These are phyloP conservation scores for Physcomitrellopsis africana DNA, from an alignment of 225 moss, liverwort and hornwort species.

Conservation along the genomic window DNA sequence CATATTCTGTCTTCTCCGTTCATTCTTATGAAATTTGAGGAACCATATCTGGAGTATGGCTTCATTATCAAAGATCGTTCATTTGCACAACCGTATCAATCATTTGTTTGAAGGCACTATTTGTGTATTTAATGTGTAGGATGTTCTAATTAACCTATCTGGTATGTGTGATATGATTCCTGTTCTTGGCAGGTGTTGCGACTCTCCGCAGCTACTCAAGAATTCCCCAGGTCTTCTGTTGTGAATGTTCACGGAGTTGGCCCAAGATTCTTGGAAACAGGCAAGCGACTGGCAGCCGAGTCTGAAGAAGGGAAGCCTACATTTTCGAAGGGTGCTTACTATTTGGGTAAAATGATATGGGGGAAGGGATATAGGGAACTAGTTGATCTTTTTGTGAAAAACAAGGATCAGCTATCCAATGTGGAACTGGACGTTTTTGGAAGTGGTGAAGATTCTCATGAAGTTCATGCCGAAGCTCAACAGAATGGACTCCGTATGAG, in stretches of 20 bases:
- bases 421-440: conserved; percentile 89
- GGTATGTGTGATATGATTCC: conserved; percentile 1
- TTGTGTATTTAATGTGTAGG: neutral
- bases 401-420: conserved; percentile 67
- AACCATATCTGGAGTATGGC: no score
- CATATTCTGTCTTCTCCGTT: neutral
- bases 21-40: no score
- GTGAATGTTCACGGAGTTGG: conserved; percentile 98
- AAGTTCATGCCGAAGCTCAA: conserved; percentile 80
- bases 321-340: conserved; percentile 94
- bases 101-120: neutral
- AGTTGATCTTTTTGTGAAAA: conserved; percentile 81
- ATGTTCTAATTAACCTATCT: neutral
- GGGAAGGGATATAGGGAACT: conserved; percentile 98
- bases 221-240: conserved; percentile 79
- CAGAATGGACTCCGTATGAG: conserved; percentile 76
- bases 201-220: conserved; percentile 91
- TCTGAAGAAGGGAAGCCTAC: conserved; percentile 61
- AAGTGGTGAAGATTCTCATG: conserved; percentile 90
- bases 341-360: conserved; percentile 97
- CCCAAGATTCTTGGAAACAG: conserved; percentile 85
- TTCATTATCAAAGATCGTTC: conserved; percentile 5
- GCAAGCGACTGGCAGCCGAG: conserved; percentile 68
- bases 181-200: conserved; percentile 75
- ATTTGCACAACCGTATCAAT: neutral